phyloP scores from a whole-genome alignment of 257 asterid species.

The Gardenia jasminoides region DNA sequence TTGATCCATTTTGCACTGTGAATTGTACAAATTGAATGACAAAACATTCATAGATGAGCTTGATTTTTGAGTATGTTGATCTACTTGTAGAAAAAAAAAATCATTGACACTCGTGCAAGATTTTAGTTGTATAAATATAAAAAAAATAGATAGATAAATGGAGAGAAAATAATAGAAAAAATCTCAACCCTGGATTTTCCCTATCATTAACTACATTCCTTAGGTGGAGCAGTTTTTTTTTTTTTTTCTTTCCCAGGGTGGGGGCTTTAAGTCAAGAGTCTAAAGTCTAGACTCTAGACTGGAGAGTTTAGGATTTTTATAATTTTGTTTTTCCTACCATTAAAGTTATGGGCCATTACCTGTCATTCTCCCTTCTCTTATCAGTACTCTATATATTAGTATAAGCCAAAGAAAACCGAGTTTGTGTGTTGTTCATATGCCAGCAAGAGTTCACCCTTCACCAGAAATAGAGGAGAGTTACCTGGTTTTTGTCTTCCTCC shows the following conservation, averaged over 20 bases:
- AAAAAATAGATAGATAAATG: too few species aligned
- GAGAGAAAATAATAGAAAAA: too few species aligned
- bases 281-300: background rate
- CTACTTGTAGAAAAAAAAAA: too few species aligned
- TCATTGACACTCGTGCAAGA: too few species aligned
- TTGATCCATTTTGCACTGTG: too few species aligned
- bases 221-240: background rate
- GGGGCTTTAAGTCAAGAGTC: background rate
- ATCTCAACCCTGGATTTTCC: background rate
- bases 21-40: too few species aligned
- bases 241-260: background rate
- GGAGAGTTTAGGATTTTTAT: background rate
- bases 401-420: slow-evolving; percentile 25
- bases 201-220: slow-evolving; percentile 4
- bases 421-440: slow-evolving; percentile 1
- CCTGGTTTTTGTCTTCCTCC: slow-evolving; percentile 39
- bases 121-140: too few species aligned
- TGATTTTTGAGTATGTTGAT: background rate
- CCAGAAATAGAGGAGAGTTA: slow-evolving; percentile 13
- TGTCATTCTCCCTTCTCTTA: slow-evolving; percentile 8
- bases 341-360: background rate
- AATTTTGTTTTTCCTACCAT: background rate
- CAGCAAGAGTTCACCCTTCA: slow-evolving; percentile 5
- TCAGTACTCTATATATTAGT: slow-evolving; percentile 18
- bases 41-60: too few species aligned